A percentile compares a stretch with the other conserved stretches of the same genome.
These are phyloP conservation scores for Orbilia blumenaviensis DNA, from an alignment of 2,329 filamentous ascomycete genomes.

Conservation along the genomic window DNA sequence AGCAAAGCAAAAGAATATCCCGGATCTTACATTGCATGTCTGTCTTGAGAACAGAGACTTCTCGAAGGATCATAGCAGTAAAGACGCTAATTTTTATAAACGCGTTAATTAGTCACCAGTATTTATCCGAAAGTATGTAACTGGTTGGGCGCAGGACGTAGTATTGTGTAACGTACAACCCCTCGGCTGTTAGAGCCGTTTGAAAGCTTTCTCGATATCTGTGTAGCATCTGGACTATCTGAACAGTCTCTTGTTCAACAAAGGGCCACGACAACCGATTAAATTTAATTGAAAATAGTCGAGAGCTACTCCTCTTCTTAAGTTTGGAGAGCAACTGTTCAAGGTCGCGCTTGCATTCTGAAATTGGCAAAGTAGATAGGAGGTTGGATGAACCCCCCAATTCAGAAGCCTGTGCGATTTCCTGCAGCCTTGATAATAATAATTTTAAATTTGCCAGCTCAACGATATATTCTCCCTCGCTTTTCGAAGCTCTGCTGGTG, in stretches of 20 bases:
- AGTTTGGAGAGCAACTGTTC: conserved; percentile 24
- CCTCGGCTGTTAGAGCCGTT: conserved; percentile 25
- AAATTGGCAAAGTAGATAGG: conserved; percentile 13
- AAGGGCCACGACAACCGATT: conserved; percentile 40
- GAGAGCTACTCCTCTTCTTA: conserved; percentile 33
- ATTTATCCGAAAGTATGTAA: too few relatives aligned
- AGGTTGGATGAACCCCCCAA: not conserved
- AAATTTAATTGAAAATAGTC: conserved; percentile 28
- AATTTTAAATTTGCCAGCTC: conserved; percentile 31
- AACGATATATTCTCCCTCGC: conserved; percentile 27
- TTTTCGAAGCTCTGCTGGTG: conserved; percentile 26
- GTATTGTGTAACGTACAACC: conserved; percentile 45
- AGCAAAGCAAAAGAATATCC: too few relatives aligned
- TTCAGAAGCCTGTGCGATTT: conserved; percentile 1
- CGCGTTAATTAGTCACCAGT: not conserved
- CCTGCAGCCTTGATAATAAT: conserved; percentile 24
- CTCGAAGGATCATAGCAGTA: conserved; percentile 21
- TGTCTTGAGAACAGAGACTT: conserved; percentile 22
- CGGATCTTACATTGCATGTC: conserved; percentile 31
- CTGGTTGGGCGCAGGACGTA: too few relatives aligned
- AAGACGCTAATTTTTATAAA: not conserved
- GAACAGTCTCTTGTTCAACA: conserved; percentile 28
- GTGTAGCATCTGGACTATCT: conserved; percentile 29
- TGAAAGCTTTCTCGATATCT: conserved; percentile 37
- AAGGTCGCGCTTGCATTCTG: conserved; percentile 30